Base-by-base conservation (phyloP, 257 asterid genomes). In the Nicotiana sylvestris region DNA sequence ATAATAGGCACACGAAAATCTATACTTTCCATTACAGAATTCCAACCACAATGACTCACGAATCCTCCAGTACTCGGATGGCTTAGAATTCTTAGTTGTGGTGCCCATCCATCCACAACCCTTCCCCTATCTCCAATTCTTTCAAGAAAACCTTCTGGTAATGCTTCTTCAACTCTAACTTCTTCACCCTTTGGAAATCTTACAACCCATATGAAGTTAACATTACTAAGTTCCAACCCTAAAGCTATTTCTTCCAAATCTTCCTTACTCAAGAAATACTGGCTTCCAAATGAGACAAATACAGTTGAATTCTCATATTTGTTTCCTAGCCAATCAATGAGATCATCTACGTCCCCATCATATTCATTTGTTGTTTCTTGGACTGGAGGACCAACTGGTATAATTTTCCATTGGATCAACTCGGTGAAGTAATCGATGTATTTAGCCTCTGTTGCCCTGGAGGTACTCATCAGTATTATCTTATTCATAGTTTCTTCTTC, bases 161-260 rank as follows among this genome's bases (percentile, higher is more conserved):
- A 84, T 13, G 37, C 37, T 21, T 72, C 79, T 72, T 46, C 79
- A 25, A 25, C 39, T 2, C 29, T 72, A 61, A 83, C 9, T 89
- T 83, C 76, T 51, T 80, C 87, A 3, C 88, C 93, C 1, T 77
- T 79, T 1, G 91, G 88, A 55, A 85, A 88, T 79, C 94, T 79
- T 1, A 88, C 13, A 46, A 72, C 61, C 79, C 79, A 72, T 72
- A 46, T 49, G 61, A 72, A 46, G 9, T 72, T 35, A 46, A 18
- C 93, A 2, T 80, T 56, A 86, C 92, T 89, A n/a, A 85, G 81
- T 87, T 92, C 97, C 82, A 92, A 81, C 1, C 89, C 94, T 1
- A 84, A 53, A 3, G 91, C 91, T 12, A 89, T 39, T 80, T 87
- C 96, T 49, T 89, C 88, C 7, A 91, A 83, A n/a, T 91, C 94